Evolutionary conservation across 1,284 basidiomycete species (phyloP).

Genomic region (Microbotryomycetes sp.): DNA sequence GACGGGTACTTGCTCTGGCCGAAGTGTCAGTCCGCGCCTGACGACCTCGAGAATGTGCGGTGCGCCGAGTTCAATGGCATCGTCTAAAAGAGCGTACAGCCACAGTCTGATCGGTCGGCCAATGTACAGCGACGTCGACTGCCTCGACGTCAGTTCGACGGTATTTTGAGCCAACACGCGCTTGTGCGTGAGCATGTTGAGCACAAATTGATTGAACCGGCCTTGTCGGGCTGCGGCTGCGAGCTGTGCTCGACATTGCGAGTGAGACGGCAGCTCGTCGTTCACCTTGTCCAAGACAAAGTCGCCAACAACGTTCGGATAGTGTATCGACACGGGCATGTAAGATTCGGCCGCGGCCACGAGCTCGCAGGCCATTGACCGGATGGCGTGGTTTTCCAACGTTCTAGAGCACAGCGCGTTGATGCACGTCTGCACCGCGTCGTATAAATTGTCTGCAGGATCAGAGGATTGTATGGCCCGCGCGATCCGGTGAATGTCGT

Average conservation of each 20-base stretch:
- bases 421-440: neutral
- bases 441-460: neutral
- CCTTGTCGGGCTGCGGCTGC: constrained; percentile 7
- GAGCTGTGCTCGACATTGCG: constrained; percentile 1
- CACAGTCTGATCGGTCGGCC: constrained; percentile 57
- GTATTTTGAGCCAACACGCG: constrained; percentile 1
- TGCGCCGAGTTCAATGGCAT: constrained; percentile 51
- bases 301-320: neutral
- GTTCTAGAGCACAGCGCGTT: neutral
- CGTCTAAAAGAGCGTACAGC: constrained; percentile 61
- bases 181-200: constrained; percentile 20
- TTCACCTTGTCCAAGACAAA: constrained; percentile 14
- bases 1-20: neutral
- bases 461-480: neutral
- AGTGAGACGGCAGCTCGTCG: neutral
- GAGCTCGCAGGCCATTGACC: constrained; percentile 15
- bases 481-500: constrained; percentile 9
- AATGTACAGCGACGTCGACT: constrained; percentile 46
- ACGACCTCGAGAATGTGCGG: constrained; percentile 15
- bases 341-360: constrained; percentile 14
- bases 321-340: constrained; percentile 6
- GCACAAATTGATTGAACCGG: constrained; percentile 6
- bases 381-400: neutral
- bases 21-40: constrained; percentile 2
- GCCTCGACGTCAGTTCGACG: constrained; percentile 11